Evolutionary conservation across 2,329 filamentous ascomycete genomes (phyloP).

Genomic region (Pseudocercospora crystallina): DNA sequence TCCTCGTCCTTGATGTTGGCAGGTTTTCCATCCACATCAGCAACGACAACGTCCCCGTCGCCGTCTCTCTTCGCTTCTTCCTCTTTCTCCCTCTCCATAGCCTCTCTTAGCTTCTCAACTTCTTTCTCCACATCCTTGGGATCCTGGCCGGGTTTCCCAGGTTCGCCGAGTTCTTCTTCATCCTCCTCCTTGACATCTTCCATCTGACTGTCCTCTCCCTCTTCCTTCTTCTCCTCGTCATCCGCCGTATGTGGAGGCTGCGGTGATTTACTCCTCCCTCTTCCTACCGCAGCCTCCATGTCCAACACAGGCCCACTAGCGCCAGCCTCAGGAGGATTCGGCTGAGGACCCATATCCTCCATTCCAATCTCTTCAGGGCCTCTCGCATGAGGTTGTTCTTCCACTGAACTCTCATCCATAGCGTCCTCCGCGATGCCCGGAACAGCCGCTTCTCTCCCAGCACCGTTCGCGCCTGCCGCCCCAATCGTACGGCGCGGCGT

Average conservation of each 20-base stretch:
- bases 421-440: constrained; percentile 28
- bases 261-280: constrained; percentile 30
- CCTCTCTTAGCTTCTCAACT: constrained; percentile 19
- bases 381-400: constrained; percentile 69
- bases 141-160: constrained; percentile 21
- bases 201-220: constrained; percentile 8
- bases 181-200: constrained; percentile 8
- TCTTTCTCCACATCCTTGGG: constrained; percentile 22
- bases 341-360: constrained; percentile 79
- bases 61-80: constrained; percentile 26
- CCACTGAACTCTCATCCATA: constrained; percentile 35
- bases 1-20: constrained; percentile 15
- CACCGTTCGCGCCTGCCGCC: constrained; percentile 24
- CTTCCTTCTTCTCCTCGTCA: background rate
- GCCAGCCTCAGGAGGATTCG: constrained; percentile 22
- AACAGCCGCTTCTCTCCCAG: constrained; percentile 23
- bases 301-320: constrained; percentile 31
- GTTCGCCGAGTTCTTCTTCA: constrained; percentile 17
- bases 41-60: constrained; percentile 33
- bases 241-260: constrained; percentile 12
- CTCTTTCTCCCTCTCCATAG: constrained; percentile 18
- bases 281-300: constrained; percentile 43
- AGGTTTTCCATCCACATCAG: constrained; percentile 29
- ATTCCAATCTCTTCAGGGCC: constrained; percentile 84
- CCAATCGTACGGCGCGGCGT: constrained; percentile 35